Evolutionary conservation across 1,139 yeast species (phyloP).

Genomic region (Zygoascus meyerae): DNA sequence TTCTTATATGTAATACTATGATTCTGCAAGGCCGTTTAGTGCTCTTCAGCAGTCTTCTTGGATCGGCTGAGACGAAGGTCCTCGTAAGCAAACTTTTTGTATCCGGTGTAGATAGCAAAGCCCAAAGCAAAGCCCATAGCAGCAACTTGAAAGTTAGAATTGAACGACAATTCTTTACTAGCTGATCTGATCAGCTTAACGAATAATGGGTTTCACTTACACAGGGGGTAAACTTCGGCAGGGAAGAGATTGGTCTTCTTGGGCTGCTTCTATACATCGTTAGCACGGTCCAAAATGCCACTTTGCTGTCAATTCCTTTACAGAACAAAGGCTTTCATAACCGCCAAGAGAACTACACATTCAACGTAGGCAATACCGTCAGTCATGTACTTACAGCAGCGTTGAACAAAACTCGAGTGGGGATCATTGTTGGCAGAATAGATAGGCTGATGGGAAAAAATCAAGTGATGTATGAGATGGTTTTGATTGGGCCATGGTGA

Average conservation of each 20-base stretch:
- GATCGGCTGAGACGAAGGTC: constrained; percentile 27
- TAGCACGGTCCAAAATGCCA: neutral
- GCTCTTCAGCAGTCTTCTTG: constrained; percentile 19
- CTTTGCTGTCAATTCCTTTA: no score
- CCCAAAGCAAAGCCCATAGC: constrained; percentile 29
- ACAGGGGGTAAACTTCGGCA: constrained; percentile 30
- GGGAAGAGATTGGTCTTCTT: constrained; percentile 21
- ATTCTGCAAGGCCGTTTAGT: neutral
- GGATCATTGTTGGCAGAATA: constrained; percentile 20
- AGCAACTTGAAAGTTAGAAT: constrained; percentile 19
- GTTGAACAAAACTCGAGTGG: constrained; percentile 24
- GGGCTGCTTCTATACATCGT: constrained; percentile 11
- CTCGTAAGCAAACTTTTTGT: constrained; percentile 26
- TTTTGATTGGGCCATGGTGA: neutral
- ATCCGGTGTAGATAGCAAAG: constrained; percentile 25
- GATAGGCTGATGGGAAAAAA: neutral
- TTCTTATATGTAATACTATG: neutral
- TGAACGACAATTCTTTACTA: neutral
- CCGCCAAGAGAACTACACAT: neutral
- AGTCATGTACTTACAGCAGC: constrained; percentile 24
- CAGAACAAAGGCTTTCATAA: no score
- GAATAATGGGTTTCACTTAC: constrained; percentile 26
- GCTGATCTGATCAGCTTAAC: neutral
- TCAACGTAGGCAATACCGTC: neutral
- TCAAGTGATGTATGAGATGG: constrained; percentile 42